phyloP scores from a whole-genome alignment of 371 early-diverging fungal genomes.

The Mortierella sp. region DNA sequence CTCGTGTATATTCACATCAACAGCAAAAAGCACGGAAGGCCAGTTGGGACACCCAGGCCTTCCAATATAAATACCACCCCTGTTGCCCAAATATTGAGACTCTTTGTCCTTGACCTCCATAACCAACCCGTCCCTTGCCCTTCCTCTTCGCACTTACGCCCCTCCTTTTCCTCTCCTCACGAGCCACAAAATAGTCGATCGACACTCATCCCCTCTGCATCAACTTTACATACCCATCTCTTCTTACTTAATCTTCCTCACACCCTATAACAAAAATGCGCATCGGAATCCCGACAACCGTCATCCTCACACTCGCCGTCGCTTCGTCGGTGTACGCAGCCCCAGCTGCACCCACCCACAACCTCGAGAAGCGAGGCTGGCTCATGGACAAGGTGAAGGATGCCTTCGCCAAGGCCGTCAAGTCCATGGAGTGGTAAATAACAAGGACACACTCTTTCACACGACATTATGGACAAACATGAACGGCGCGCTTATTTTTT shows the following conservation, averaged over 20 bases:
- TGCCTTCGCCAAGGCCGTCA: slow-evolving; percentile 44
- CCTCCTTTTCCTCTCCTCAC: not conserved
- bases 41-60: not conserved
- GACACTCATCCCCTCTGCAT: not conserved
- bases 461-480: no score
- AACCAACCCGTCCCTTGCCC: not conserved
- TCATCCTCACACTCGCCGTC: slow-evolving; percentile 46
- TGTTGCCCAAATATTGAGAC: not conserved
- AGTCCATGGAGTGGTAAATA: slow-evolving; percentile 33
- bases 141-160: not conserved
- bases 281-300: slow-evolving; percentile 40
- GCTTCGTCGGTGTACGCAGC: slow-evolving; percentile 50
- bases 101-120: slow-evolving; percentile 50
- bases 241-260: not conserved
- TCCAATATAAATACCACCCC: slow-evolving; percentile 33
- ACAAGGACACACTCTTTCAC: no score
- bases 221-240: not conserved
- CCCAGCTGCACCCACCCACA: slow-evolving; percentile 23
- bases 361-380: slow-evolving; percentile 52
- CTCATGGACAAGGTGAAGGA: slow-evolving; percentile 43
- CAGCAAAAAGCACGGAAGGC: not conserved
- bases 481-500: no score
- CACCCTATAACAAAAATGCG: slow-evolving; percentile 18
- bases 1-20: not conserved
- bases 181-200: not conserved